phyloP scores from a whole-genome alignment of 2,329 filamentous ascomycete genomes.

The Penicillium frequentans region DNA sequence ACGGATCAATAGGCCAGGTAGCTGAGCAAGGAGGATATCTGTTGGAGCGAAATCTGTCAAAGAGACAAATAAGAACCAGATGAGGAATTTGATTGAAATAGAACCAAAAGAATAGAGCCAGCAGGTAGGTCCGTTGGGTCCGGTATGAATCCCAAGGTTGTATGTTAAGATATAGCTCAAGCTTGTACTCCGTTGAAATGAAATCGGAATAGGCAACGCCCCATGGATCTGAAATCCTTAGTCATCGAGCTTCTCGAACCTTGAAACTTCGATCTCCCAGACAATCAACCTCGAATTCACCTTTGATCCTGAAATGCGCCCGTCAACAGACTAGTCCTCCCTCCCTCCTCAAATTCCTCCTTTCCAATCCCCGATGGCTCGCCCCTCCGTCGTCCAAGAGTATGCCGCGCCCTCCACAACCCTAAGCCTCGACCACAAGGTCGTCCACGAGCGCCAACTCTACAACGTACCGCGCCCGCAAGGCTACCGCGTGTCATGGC shows the following conservation, averaged over 20 bases:
- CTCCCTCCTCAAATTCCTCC: neutral
- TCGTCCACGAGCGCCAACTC: conserved; percentile 54
- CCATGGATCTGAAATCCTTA: conserved; percentile 12
- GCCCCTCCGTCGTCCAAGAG: conserved; percentile 50
- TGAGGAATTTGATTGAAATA: too few relatives aligned
- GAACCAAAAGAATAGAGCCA: too few relatives aligned
- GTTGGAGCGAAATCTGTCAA: too few relatives aligned
- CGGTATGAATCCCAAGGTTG: too few relatives aligned
- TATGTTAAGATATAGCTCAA: neutral
- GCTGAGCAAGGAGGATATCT: too few relatives aligned
- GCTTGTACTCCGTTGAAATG: neutral
- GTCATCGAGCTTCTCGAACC: conserved; percentile 15
- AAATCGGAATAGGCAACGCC: neutral
- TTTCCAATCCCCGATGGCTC: conserved; percentile 34
- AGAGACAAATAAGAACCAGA: too few relatives aligned
- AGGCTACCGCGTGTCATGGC: conserved; percentile 90
- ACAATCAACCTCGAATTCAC: conserved; percentile 6
- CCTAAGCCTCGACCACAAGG: conserved; percentile 52
- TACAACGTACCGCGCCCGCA: conserved; percentile 75
- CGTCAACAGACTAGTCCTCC: conserved; percentile 1
- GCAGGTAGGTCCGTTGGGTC: too few relatives aligned
- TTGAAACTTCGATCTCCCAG: conserved; percentile 4
- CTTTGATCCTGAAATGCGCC: conserved; percentile 13
- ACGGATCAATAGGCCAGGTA: too few relatives aligned
- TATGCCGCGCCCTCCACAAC: conserved; percentile 48